Evolutionary conservation across 2,329 filamentous ascomycete species (phyloP).

Genomic region (Fusarium robinianum): DNA sequence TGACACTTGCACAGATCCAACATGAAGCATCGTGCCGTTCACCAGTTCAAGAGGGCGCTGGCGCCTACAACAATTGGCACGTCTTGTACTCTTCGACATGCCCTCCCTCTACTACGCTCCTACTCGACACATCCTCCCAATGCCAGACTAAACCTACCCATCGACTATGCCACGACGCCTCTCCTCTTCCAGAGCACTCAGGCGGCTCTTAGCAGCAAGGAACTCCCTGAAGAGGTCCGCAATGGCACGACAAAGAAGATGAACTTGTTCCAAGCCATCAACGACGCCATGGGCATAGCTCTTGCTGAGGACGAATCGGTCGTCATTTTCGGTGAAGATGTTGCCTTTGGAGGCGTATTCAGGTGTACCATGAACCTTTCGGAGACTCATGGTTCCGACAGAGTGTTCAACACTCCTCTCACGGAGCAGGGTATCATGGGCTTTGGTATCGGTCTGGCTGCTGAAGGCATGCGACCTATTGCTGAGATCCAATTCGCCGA

Average conservation of each 20-base stretch:
- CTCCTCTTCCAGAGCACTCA: constrained; percentile 81
- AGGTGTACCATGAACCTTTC: constrained; percentile 90
- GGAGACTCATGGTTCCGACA: constrained; percentile 81
- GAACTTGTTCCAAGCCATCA: constrained; percentile 94
- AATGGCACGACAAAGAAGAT: constrained; percentile 79
- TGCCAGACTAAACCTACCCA: constrained; percentile 77
- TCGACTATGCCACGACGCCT: constrained; percentile 83
- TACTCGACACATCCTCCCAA: constrained; percentile 64
- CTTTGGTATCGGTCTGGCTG: constrained; percentile 87
- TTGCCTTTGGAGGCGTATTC: constrained; percentile 96
- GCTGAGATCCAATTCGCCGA: constrained; percentile 97
- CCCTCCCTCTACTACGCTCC: constrained; percentile 33
- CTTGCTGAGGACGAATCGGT: constrained; percentile 83
- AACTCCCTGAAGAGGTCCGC: constrained; percentile 68
- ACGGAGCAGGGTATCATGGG: constrained; percentile 94
- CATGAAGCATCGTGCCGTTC: constrained; percentile 43
- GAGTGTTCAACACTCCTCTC: constrained; percentile 96
- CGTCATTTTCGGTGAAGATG: constrained; percentile 93
- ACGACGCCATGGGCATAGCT: constrained; percentile 82
- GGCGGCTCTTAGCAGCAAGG: constrained; percentile 69
- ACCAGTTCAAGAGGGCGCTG: constrained; percentile 39
- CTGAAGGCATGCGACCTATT: constrained; percentile 88
- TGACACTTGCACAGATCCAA: constrained; percentile 13
- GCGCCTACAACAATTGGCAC: constrained; percentile 21
- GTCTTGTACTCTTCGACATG: constrained; percentile 21